A percentile compares a stretch with the other conserved stretches of the same genome.
Evolutionary conservation across 306 rosid genomes (phyloP).

Genomic region (Acmispon strigosus): DNA sequence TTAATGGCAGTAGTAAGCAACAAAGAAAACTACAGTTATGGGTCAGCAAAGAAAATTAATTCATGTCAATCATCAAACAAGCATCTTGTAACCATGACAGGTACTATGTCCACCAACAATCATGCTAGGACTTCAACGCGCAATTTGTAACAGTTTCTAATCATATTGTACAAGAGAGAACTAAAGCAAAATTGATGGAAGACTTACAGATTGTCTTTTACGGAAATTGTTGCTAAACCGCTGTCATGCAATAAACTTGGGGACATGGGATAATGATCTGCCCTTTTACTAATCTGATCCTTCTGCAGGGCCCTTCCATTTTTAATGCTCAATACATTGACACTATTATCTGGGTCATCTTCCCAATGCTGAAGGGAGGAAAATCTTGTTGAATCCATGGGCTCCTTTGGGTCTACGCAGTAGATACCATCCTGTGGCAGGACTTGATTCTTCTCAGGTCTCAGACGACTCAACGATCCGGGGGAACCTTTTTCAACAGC

Average conservation of each 20-base stretch:
- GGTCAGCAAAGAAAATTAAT: not conserved
- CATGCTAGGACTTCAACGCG: constrained; percentile 3
- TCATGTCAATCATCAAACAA: constrained; percentile 4
- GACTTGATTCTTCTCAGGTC: constrained; percentile 93
- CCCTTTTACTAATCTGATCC: constrained; percentile 53
- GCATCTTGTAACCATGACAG: not conserved
- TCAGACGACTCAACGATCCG: constrained; percentile 66
- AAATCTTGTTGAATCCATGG: constrained; percentile 45
- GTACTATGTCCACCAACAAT: not conserved
- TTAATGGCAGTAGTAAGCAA: no score
- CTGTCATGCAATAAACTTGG: constrained; percentile 86
- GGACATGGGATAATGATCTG: constrained; percentile 65
- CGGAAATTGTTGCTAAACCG: constrained; percentile 51
- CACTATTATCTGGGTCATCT: constrained; percentile 52
- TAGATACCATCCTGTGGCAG: constrained; percentile 73
- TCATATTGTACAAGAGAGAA: not conserved
- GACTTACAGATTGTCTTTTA: constrained; percentile 80
- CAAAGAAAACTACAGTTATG: not conserved
- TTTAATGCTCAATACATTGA: constrained; percentile 42
- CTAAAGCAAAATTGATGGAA: constrained; percentile 19
- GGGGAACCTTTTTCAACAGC: constrained; percentile 89
- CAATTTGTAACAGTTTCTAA: constrained; percentile 10
- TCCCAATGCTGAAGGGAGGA: constrained; percentile 69
- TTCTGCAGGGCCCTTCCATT: constrained; percentile 57
- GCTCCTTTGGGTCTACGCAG: constrained; percentile 53